phyloP scores from a whole-genome alignment of 164 flowering plant species.

The Saururus chinensis region DNA sequence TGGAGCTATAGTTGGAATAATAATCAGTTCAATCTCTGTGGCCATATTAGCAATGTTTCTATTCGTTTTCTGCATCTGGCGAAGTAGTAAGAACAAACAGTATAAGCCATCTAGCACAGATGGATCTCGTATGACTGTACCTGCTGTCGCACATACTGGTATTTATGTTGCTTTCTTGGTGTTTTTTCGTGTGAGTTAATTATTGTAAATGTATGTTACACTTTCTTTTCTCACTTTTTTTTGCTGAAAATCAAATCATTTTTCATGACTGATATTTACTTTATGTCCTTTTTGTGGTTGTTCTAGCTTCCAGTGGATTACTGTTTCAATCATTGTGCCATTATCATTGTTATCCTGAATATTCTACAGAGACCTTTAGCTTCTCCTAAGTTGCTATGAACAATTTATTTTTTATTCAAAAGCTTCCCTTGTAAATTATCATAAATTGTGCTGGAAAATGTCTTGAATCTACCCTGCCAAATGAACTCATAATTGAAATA shows the following conservation, averaged over 20 bases:
- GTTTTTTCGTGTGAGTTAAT: not conserved
- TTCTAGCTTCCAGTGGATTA: not conserved
- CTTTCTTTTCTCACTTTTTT: too few species aligned
- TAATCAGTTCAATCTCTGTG: slow-evolving; percentile 36
- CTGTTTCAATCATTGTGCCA: too few species aligned
- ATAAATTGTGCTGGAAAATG: too few species aligned
- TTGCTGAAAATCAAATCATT: too few species aligned
- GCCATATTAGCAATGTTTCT: slow-evolving; percentile 32
- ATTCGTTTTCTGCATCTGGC: slow-evolving; percentile 40
- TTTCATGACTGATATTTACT: too few species aligned
- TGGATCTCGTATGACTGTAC: slow-evolving; percentile 34
- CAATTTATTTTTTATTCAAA: too few species aligned
- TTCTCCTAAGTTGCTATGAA: too few species aligned
- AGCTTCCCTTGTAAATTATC: too few species aligned
- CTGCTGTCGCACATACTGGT: slow-evolving; percentile 39
- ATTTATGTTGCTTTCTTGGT: slow-evolving; percentile 2
- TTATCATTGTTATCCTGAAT: too few species aligned
- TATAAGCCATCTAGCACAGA: slow-evolving; percentile 29
- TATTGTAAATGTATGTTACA: not conserved
- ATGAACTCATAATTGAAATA: too few species aligned
- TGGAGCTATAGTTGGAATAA: slow-evolving; percentile 59
- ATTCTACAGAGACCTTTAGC: too few species aligned
- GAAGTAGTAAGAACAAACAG: slow-evolving; percentile 21
- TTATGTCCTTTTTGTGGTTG: not conserved
- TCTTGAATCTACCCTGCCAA: too few species aligned